phyloP scores from a whole-genome alignment of 768 basidiomycete genomes.

The Hirschioporus abietinus region DNA sequence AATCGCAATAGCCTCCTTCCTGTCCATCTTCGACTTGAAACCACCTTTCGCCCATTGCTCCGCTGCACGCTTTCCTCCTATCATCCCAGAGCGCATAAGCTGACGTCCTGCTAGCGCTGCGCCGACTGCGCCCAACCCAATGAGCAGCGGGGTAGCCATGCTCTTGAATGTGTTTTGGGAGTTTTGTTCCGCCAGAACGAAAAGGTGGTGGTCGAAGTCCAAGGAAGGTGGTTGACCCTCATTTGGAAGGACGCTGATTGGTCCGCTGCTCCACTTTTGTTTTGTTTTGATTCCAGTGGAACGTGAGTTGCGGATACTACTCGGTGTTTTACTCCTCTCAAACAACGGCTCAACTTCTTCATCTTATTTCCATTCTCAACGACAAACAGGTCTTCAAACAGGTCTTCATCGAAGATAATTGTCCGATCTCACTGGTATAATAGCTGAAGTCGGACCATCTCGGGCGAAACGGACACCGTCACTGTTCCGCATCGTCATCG shows the following conservation, averaged over 20 bases:
- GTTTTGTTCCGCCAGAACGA: not conserved
- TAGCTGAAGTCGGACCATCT: not conserved
- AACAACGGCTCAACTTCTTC: too few species aligned
- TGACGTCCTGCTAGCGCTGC: slow-evolving; percentile 73
- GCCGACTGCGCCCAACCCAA: slow-evolving; percentile 71
- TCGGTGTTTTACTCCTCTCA: too few species aligned
- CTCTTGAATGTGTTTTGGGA: slow-evolving; percentile 2
- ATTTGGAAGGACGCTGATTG: not conserved
- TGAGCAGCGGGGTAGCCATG: slow-evolving; percentile 76
- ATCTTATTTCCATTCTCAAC: too few species aligned
- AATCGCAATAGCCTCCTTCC: slow-evolving; percentile 86
- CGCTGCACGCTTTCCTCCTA: slow-evolving; percentile 55
- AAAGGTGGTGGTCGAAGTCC: not conserved
- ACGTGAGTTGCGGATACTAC: too few species aligned
- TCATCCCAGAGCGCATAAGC: slow-evolving; percentile 55
- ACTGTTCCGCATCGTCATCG: not conserved
- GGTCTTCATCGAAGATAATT: too few species aligned
- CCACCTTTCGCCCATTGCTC: slow-evolving; percentile 92
- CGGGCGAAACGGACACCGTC: not conserved
- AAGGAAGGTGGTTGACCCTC: not conserved
- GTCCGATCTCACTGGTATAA: not conserved
- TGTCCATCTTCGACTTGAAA: slow-evolving; percentile 94
- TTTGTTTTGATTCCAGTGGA: not conserved
- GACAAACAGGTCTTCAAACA: not conserved
- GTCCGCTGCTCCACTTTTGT: not conserved